Percentiles rank a stretch among this genome's conserved stretches.
Conservation (phyloP, 2,329 filamentous ascomycete genomes). For the Cladosporium cucumerinum region DNA sequence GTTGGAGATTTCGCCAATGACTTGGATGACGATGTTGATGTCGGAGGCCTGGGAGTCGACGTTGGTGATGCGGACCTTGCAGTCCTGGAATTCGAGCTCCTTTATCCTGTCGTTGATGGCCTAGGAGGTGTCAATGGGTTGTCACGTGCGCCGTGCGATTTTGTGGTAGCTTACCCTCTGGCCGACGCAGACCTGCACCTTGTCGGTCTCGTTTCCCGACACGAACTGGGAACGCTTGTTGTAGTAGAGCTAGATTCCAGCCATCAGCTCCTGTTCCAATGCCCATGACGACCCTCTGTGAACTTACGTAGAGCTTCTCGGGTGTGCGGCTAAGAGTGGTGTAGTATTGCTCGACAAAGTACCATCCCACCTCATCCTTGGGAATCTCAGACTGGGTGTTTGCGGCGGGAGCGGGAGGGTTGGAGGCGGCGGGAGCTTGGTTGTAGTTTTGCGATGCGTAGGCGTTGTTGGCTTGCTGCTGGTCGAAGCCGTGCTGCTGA, state of each 20-base stretch:
- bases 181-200: conserved; percentile 80
- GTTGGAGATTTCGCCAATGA: conserved; percentile 97
- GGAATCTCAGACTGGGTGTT: conserved; percentile 44
- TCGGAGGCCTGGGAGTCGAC: conserved; percentile 93
- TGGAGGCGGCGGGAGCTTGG: conserved; percentile 25
- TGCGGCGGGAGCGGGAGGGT: conserved; percentile 23
- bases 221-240: conserved; percentile 94
- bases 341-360: conserved; percentile 99
- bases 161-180: conserved; percentile 64
- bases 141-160: not conserved
- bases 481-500: conserved; percentile 40
- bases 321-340: conserved; percentile 92
- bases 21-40: conserved; percentile 93
- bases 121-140: conserved; percentile 45
- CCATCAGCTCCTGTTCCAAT: conserved; percentile 3
- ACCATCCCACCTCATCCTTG: conserved; percentile 98
- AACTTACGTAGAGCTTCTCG: conserved; percentile 75
- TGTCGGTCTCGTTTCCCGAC: conserved; percentile 84
- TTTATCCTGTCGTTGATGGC: conserved; percentile 93
- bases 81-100: conserved; percentile 88
- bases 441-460: conserved; percentile 30
- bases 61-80: conserved; percentile 97
- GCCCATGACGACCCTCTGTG: not conserved
- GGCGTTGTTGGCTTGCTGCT: conserved; percentile 25
- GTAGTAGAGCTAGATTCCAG: conserved; percentile 71